Conservation (phyloP, 306 rosid species). For the Cucurbita argyrosperma region DNA sequence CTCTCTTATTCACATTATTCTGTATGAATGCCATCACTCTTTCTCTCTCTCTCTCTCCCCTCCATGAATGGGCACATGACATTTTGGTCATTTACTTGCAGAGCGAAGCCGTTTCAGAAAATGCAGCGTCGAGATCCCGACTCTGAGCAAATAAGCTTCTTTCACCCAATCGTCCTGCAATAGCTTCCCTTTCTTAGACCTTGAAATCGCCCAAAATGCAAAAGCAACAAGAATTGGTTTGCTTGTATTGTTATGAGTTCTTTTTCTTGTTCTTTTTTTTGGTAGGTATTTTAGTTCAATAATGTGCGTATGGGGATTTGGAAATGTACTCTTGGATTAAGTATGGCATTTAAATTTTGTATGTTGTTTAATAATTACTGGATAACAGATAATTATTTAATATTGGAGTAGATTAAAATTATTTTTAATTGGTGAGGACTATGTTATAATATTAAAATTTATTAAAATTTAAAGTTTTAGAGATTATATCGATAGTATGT, state of each 20-base stretch:
- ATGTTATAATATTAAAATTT: too few species aligned
- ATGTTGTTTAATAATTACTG: too few species aligned
- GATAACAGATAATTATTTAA: too few species aligned
- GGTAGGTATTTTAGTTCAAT: neutral
- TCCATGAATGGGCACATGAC: neutral
- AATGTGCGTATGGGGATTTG: neutral
- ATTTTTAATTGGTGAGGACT: too few species aligned
- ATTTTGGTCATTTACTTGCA: conserved; percentile 16
- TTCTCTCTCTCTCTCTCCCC: neutral
- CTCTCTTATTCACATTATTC: neutral
- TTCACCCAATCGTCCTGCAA: neutral
- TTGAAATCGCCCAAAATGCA: neutral
- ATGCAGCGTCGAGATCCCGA: conserved; percentile 35
- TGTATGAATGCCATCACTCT: neutral
- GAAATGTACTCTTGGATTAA: neutral
- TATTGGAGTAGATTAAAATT: too few species aligned
- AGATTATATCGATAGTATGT: too few species aligned
- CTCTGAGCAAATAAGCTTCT: conserved; percentile 20
- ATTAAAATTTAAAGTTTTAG: too few species aligned
- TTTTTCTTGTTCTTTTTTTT: neutral
- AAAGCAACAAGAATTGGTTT: neutral
- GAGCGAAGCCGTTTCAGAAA: conserved; percentile 53
- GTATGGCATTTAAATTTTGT: neutral
- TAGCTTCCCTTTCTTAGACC: neutral
- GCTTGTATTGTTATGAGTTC: neutral